Evolutionary conservation across 148 eudicot genomes (phyloP), one percentile per base, ranked within the genome.

Genomic region (Vaccinium darrowii): DNA sequence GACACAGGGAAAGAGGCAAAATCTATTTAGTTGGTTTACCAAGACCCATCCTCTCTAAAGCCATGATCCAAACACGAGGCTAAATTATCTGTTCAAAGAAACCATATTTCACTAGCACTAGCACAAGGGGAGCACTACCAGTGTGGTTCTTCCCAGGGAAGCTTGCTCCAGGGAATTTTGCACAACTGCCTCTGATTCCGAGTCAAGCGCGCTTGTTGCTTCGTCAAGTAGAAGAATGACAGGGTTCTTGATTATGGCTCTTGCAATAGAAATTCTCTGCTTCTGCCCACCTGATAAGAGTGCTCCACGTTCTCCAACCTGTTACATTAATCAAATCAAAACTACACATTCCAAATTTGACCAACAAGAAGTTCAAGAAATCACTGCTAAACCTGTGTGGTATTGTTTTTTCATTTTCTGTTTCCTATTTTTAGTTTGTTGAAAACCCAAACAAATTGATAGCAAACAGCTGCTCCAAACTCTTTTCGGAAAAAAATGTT

Each of bases 191-290:
- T 69, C 74, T 13, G 74, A 69, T 69, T 12, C 51, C 3, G 98
- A 92, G 67, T 96, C 99, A 21, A 96, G 92, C 39, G 99, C 98
- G 83, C 99, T 96, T 77, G 99, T 96, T 47, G 99, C 99, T 91
- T 96, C 99, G 82, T 96, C 99, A 2, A 96, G 95, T 57, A 96
- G 91, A 54, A 96, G 95, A 87, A 96, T 94, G 51, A 87, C 91
- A 36, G 99, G 98, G 87, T 96, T 96, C 87, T 91, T 93, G 74
- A 96, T 92, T 10, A 93, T 91, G 51, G 99, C 99, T 77, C 99
- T 90, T n/a, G 99, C 97, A 12, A 96, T 96, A 49, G 99, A 95
- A 10, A 96, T 96, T 75, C 99, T 67, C 77, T 96, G 99, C 92
- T 96, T 96, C 82, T 96, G 99, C 25, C 99, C 99, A 1, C 99